Percentiles rank a stretch among this genome's conserved stretches.
phyloP scores from a whole-genome alignment of 106 monocot genomes.

The Allium fistulosum region DNA sequence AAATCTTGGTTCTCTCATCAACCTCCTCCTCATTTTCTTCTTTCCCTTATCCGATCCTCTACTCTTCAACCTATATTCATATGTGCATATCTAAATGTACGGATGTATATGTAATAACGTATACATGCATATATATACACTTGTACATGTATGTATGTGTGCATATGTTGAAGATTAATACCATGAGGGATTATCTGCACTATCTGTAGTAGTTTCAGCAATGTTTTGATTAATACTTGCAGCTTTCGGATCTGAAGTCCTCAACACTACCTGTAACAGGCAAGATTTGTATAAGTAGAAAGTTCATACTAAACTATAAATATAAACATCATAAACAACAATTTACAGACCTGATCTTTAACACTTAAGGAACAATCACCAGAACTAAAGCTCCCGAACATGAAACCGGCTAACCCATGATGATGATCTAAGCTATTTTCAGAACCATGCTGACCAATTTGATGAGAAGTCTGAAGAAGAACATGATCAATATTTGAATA shows the following conservation, averaged over 20 bases:
- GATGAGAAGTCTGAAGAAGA: too few species aligned
- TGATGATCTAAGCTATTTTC: too few species aligned
- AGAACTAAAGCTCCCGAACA: too few species aligned
- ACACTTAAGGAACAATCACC: too few species aligned
- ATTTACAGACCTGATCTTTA: background rate
- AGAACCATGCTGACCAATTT: too few species aligned
- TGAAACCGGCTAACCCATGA: too few species aligned
- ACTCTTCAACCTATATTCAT: constrained; percentile 37
- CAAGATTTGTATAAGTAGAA: background rate
- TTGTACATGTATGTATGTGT: too few species aligned
- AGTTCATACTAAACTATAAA: background rate
- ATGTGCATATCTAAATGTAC: too few species aligned
- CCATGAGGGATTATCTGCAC: constrained; percentile 19
- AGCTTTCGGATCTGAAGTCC: constrained; percentile 25
- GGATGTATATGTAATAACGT: background rate
- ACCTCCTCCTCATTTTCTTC: constrained; percentile 56
- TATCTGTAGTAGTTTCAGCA: constrained; percentile 16
- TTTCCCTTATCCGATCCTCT: constrained; percentile 38
- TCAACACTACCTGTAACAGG: constrained; percentile 13
- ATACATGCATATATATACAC: too few species aligned
- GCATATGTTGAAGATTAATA: background rate
- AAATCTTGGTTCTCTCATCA: constrained; percentile 71
- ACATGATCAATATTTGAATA: background rate
- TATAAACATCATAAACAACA: background rate
- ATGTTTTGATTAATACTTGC: constrained; percentile 11